Conservation (phyloP, 768 basidiomycete species). For the Leucosporidium yakuticum region DNA sequence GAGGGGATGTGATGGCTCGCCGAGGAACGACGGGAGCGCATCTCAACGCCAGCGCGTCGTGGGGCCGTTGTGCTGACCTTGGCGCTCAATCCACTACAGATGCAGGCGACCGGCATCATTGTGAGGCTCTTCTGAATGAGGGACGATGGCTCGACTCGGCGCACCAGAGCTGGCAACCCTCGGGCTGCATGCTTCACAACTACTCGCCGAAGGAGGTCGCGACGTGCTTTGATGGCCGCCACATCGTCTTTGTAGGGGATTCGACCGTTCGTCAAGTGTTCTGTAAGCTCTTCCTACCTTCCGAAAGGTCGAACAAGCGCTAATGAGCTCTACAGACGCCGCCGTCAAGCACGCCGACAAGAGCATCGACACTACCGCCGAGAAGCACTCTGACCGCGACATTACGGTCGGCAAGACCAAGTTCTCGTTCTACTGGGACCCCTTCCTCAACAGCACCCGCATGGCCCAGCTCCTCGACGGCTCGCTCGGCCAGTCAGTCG, state of each 20-base stretch:
- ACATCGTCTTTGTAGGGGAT: slow-evolving; percentile 74
- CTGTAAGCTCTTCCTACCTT: slow-evolving; percentile 45
- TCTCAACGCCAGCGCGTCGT: background rate
- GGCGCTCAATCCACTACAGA: slow-evolving; percentile 48
- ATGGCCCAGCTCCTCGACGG: slow-evolving; percentile 50
- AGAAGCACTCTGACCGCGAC: slow-evolving; percentile 64
- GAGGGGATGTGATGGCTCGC: background rate
- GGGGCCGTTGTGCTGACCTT: background rate
- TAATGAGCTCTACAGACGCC: slow-evolving; percentile 30
- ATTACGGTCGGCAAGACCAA: slow-evolving; percentile 51
- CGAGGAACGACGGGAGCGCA: background rate
- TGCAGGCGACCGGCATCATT: slow-evolving; percentile 65
- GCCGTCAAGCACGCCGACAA: slow-evolving; percentile 51
- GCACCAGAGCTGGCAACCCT: slow-evolving; percentile 76
- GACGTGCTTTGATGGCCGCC: slow-evolving; percentile 55
- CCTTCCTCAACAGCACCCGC: slow-evolving; percentile 68
- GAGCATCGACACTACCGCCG: slow-evolving; percentile 48
- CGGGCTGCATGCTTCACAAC: slow-evolving; percentile 73
- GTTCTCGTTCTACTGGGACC: slow-evolving; percentile 73
- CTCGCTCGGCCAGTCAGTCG: slow-evolving; percentile 27
- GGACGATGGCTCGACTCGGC: slow-evolving; percentile 72
- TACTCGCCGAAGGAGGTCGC: slow-evolving; percentile 57
- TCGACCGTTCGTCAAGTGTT: slow-evolving; percentile 73
- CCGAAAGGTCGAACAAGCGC: background rate
- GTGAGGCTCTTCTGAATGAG: slow-evolving; percentile 60